Evolutionary conservation across 495 filamentous ascomycete species (phyloP), one percentile per base, ranked within the genome.

Genomic region (Gamarada debralockiae): DNA sequence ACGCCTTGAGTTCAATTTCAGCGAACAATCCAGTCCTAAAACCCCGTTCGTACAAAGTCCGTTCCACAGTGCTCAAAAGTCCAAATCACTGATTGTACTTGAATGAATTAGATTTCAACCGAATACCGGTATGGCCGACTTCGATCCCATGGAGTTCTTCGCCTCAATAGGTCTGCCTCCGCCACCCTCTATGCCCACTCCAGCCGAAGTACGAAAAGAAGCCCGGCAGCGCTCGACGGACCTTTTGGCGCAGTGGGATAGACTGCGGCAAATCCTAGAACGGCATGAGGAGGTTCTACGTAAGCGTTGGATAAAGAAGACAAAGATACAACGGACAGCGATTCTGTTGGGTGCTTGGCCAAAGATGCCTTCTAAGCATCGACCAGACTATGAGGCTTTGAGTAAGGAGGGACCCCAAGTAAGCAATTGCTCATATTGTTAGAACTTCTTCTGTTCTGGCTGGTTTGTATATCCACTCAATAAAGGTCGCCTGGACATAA

Each of bases 341-440:
- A 62, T 74, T 17, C 56, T 79, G 10, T 43, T 67, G 0, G 29
- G 41, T 42, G 64, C 61, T 10, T 67, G 48, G 52, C 52, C 33
- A 20, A 63, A 63, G 1, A 75, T 79, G 66, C 42, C 70, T 8
- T 46, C 33, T 13, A 39, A 38, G 0, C 78, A 82, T 59, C 73
- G 75, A 21, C 76, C 78, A 2, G 79, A 81, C 53, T 73, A 77
- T 54, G 60, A 65, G 15, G 72, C 70, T 5, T 71, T 76, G 15
- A 47, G 52, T 3, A 65, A 59, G 10, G 62, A 70, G 27, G 27
- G 20, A 4, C 29, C 29, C 34, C 40, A 61, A 33, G 41, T 60
- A 23, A 3, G 17, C 3, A 3, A 12, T 14, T n/a, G 17, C 42
- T 29, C 27, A 29, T 29, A n/a, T n/a, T n/a, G n/a, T n/a, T n/a